phyloP scores from a whole-genome alignment of 1,284 basidiomycete genomes.

The Apiotrichum gamsii region DNA sequence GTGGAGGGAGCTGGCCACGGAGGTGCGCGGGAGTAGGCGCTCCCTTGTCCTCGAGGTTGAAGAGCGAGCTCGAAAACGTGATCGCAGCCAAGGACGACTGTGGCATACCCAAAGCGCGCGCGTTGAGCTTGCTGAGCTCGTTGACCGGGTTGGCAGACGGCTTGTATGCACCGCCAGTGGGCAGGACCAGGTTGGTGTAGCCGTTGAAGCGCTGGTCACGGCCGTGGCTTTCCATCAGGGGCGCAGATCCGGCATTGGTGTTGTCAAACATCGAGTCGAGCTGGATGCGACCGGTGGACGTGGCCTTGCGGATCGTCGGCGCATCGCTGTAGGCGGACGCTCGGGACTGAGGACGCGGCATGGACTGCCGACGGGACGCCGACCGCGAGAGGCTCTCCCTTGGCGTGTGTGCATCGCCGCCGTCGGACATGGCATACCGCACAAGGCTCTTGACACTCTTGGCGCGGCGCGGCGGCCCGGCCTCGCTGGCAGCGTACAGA shows the following conservation, averaged over 20 bases:
- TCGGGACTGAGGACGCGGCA: too few species aligned
- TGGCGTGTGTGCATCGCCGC: not conserved
- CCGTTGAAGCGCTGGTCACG: conserved; percentile 21
- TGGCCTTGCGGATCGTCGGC: too few species aligned
- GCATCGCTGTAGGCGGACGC: too few species aligned
- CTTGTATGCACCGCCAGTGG: conserved; percentile 52
- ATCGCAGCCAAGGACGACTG: conserved; percentile 79
- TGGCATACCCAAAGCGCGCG: conserved; percentile 66
- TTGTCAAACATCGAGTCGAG: not conserved
- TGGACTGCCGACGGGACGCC: too few species aligned
- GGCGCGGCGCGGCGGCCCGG: not conserved
- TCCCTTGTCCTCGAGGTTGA: conserved; percentile 10
- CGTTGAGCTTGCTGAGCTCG: conserved; percentile 50
- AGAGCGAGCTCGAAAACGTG: conserved; percentile 47
- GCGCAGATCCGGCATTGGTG: not conserved
- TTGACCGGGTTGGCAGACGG: conserved; percentile 31
- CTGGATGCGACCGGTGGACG: not conserved
- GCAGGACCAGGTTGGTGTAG: conserved; percentile 57
- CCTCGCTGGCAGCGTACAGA: conserved; percentile 6
- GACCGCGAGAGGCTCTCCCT: too few species aligned
- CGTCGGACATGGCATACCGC: not conserved
- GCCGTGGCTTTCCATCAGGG: conserved; percentile 34
- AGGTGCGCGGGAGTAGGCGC: conserved; percentile 50
- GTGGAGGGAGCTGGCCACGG: conserved; percentile 40
- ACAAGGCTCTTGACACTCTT: not conserved